phyloP scores from a whole-genome alignment of 2,329 filamentous ascomycete genomes.

The Scedosporium minutisporum region DNA sequence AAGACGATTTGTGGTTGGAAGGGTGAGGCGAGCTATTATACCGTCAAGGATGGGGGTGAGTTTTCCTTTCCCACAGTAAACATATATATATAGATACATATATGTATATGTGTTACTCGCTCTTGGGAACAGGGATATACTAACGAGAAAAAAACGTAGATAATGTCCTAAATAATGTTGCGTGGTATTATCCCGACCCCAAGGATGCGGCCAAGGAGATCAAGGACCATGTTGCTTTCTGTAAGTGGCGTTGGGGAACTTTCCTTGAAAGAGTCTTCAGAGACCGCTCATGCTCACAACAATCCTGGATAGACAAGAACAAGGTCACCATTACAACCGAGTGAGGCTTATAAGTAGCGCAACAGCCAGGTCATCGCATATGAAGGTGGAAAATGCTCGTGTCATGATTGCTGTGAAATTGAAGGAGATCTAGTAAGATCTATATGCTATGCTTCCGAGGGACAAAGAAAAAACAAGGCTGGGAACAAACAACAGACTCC shows the following conservation, averaged over 20 bases:
- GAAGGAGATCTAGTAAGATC: background rate
- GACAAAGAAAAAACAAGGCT: background rate
- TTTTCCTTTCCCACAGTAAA: background rate
- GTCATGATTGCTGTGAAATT: background rate
- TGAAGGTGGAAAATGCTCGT: background rate
- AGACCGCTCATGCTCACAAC: background rate
- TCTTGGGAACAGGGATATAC: background rate
- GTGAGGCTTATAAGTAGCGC: background rate
- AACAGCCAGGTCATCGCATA: no score
- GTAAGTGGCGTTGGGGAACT: slow-evolving; percentile 25
- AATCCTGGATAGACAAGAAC: background rate
- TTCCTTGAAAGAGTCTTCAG: no score
- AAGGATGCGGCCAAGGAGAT: slow-evolving; percentile 38
- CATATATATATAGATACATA: background rate
- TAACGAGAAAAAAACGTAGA: slow-evolving; percentile 20
- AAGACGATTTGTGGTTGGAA: slow-evolving; percentile 47
- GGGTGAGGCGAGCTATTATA: slow-evolving; percentile 47
- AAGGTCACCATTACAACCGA: background rate
- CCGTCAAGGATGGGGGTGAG: slow-evolving; percentile 36
- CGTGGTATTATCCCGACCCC: slow-evolving; percentile 48
- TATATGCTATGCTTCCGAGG: background rate
- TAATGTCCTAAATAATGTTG: slow-evolving; percentile 38
- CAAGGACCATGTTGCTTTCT: slow-evolving; percentile 48
- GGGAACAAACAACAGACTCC: background rate
- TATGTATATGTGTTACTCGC: background rate